Conservation (phyloP, 305 asterid species). For the Fraxinus xanthoxyloides region DNA sequence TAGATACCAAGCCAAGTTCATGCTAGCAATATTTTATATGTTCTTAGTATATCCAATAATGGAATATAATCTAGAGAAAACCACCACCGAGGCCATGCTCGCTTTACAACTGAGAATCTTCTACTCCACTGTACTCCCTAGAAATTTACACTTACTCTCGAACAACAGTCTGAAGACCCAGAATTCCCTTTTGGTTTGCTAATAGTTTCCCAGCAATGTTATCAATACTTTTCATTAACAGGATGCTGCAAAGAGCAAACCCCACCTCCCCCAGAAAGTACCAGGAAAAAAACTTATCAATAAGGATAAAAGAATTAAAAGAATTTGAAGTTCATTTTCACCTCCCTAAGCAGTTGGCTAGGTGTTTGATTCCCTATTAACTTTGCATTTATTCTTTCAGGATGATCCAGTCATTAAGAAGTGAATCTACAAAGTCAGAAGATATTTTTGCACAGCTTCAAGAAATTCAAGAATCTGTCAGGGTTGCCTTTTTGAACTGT, state of each 20-base stretch:
- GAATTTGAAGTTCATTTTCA: constrained; percentile 6
- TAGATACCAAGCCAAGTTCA: neutral
- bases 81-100: neutral
- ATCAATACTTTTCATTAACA: neutral
- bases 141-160: neutral
- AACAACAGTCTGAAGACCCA: neutral
- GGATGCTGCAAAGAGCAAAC: neutral
- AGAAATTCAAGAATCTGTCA: constrained; percentile 88
- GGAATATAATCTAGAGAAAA: neutral
- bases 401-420: constrained; percentile 73
- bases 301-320: neutral
- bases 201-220: neutral
- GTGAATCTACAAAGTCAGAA: constrained; percentile 75
- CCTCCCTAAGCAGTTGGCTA: constrained; percentile 16
- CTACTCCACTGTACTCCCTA: neutral
- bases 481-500: constrained; percentile 87
- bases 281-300: neutral
- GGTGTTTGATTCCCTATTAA: constrained; percentile 18
- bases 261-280: neutral
- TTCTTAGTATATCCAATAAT: neutral
- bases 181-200: neutral
- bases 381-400: constrained; percentile 42
- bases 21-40: neutral
- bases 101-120: neutral
- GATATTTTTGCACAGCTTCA: constrained; percentile 75